A percentile compares a stretch with the other conserved stretches of the same genome.
phyloP scores from a whole-genome alignment of 257 asterid genomes.

The Solanum bukasovii region DNA sequence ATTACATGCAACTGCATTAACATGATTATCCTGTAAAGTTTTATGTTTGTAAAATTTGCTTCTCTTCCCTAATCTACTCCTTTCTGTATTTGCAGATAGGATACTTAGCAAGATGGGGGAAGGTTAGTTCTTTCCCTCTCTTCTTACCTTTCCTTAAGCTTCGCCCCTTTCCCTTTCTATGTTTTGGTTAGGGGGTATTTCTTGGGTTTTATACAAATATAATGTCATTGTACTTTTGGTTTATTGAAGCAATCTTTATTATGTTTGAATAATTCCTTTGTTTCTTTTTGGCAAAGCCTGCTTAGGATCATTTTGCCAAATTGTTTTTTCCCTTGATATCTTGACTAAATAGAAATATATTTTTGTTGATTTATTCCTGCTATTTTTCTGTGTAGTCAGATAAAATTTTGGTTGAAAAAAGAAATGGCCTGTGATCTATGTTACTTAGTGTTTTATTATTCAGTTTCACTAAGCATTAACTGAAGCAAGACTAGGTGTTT shows the following conservation, averaged over 20 bases:
- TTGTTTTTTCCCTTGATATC: slow-evolving; percentile 41
- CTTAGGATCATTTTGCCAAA: background rate
- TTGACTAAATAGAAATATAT: slow-evolving; percentile 42
- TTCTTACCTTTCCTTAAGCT: background rate
- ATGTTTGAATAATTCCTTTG: background rate
- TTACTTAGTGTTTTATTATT: background rate
- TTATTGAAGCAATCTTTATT: background rate
- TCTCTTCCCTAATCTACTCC: slow-evolving; percentile 5
- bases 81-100: slow-evolving; percentile 49
- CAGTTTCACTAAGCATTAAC: background rate
- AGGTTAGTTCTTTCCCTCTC: slow-evolving; percentile 58
- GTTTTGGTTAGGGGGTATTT: background rate
- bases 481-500: background rate
- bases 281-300: background rate
- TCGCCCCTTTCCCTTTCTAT: background rate
- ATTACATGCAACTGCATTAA: background rate
- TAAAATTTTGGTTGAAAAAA: background rate
- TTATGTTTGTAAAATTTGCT: background rate
- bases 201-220: background rate
- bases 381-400: slow-evolving; percentile 52
- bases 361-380: slow-evolving; percentile 68
- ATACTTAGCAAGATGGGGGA: slow-evolving; percentile 86
- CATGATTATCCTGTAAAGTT: background rate
- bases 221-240: background rate
- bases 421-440: background rate